Conservation (phyloP, 768 basidiomycete species). For the Agaricus blazei region DNA sequence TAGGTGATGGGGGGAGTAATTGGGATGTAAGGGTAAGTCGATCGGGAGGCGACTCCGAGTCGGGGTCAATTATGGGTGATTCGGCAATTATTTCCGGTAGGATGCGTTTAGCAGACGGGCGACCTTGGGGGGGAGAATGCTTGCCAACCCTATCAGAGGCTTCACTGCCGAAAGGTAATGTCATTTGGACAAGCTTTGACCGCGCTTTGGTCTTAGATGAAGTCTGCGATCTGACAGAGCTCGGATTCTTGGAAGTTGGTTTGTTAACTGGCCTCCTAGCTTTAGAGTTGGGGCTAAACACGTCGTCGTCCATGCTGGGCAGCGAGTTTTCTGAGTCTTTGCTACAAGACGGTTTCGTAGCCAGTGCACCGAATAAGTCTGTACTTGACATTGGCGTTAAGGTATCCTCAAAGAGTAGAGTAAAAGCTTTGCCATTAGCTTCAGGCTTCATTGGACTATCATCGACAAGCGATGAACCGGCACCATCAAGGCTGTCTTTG, state of each 20-base stretch:
- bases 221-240: not conserved
- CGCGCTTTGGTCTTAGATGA: conserved; percentile 3
- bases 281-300: not conserved
- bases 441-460: conserved; percentile 69
- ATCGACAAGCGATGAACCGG: conserved; percentile 49
- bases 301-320: conserved; percentile 6
- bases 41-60: conserved; percentile 27
- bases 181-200: conserved; percentile 6
- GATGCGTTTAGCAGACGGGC: conserved; percentile 39
- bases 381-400: conserved; percentile 2
- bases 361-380: conserved; percentile 11
- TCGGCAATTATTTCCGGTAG: conserved; percentile 29
- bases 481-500: conserved; percentile 28
- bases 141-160: conserved; percentile 7
- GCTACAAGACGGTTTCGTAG: not conserved
- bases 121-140: not conserved
- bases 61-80: conserved; percentile 15
- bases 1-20: conserved; percentile 53
- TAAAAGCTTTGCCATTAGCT: conserved; percentile 56
- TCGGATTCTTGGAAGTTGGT: not conserved
- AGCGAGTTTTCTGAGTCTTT: not conserved
- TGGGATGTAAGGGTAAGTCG: conserved; percentile 42
- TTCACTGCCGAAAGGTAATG: not conserved
- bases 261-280: not conserved
- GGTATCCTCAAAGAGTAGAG: conserved; percentile 56